Percentiles rank a stretch among this genome's conserved stretches.
Conservation (phyloP, 2,329 filamentous ascomycete species). For the Pseudogymnoascus sp. region DNA sequence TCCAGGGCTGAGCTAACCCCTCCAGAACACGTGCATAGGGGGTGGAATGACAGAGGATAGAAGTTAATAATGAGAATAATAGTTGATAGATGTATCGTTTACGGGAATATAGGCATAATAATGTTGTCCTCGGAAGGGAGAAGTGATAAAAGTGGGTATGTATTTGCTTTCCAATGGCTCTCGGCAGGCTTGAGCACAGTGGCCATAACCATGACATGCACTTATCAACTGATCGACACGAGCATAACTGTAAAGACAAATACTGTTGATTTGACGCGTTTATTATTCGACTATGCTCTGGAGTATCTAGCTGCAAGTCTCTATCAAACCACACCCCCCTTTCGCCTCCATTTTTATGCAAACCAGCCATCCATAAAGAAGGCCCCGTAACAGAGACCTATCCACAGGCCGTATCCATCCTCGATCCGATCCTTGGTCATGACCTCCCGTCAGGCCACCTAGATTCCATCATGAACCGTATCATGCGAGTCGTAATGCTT, state of each 20-base stretch:
- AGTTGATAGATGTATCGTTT: too few species aligned
- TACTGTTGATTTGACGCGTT: background rate
- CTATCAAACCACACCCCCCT: background rate
- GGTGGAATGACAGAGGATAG: background rate
- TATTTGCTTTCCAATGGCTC: background rate
- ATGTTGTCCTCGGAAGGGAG: background rate
- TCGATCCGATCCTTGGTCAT: conserved; percentile 6
- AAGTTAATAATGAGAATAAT: too few species aligned
- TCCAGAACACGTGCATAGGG: background rate
- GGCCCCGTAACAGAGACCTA: background rate
- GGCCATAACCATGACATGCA: background rate
- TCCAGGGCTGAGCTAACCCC: background rate
- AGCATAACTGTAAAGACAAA: background rate
- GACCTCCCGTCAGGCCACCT: background rate
- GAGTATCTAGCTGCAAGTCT: conserved; percentile 3
- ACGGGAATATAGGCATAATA: background rate
- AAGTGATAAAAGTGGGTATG: background rate
- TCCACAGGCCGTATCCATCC: conserved; percentile 1
- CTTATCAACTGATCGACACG: background rate
- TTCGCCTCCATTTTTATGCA: conserved; percentile 9
- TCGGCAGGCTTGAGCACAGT: background rate
- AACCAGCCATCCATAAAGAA: conserved; percentile 7
- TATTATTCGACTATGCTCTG: conserved; percentile 7
- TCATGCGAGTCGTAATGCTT: conserved; percentile 24
- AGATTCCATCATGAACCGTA: conserved; percentile 7